Evolutionary conservation across 306 rosid genomes (phyloP), one percentile per base, ranked within the genome.

Genomic region (Acacia crassicarpa): DNA sequence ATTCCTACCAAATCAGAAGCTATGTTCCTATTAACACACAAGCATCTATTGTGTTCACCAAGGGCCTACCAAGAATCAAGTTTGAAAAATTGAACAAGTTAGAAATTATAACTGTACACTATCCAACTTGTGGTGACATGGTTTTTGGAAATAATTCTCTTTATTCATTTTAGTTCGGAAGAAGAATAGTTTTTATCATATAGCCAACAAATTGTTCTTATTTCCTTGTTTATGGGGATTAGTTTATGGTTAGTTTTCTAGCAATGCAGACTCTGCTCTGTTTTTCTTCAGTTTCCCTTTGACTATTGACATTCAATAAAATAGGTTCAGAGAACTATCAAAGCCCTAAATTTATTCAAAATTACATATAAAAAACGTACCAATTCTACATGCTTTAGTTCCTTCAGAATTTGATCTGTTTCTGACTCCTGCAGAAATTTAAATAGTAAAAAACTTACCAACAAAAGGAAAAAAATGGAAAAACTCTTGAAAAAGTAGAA

Each of bases 381-480:
- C 95, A 82, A 87, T 83, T 94, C 95, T 81, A 90, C 81, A 86
- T 89, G 90, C 89, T 90, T 95, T 77, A 93, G 87, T 85, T 95
- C 98, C 89, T 88, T 90, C 72, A 87, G 82, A 86, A 93, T 90
- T 80, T 89, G 81, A 32, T 86, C 90, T 11, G 92, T 95, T 83
- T 93, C 98, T 86, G 89, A 69, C 85, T 95, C 98, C 98, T 95
- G 94, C 78, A 79, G 71, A 74, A 81, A 74, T 67, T 66, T 72
- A 67, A 62, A 87, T 14, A 74, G 16, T 46, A 59, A 10, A 10
- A 75, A 4, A 51, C 25, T 30, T 67, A 56, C 27, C 23, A 4
- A 9, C 27, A 19, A n/a, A 54, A 48, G 19, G 13, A n/a, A 14
- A 51, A 54, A 54, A 53, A 6, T 8, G 62, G 27, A 56, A 56